Percentiles rank a stretch among this genome's conserved stretches.
Evolutionary conservation across 768 basidiomycete genomes (phyloP).

Genomic region (Boletus rubescentipes): DNA sequence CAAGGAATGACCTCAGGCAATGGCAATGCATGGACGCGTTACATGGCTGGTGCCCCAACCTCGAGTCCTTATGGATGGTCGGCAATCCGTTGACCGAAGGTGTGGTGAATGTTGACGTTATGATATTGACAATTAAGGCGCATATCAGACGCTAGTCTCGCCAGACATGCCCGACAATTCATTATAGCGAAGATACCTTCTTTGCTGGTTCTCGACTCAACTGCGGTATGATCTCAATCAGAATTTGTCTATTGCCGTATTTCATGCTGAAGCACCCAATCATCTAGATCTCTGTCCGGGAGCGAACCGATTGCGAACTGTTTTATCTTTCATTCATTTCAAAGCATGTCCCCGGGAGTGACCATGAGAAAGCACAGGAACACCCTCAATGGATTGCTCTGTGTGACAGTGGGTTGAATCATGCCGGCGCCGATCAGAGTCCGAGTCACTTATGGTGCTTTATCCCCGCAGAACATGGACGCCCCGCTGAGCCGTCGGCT

Average conservation of each 20-base stretch:
- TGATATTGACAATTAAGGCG: slow-evolving; percentile 1
- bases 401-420: slow-evolving; percentile 50
- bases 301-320: slow-evolving; percentile 78
- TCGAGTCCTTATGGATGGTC: slow-evolving; percentile 58
- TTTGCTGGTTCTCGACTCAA: slow-evolving; percentile 62
- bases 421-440: neutral
- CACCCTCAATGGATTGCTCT: slow-evolving; percentile 70
- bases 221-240: slow-evolving; percentile 43
- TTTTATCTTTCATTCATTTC: slow-evolving; percentile 74
- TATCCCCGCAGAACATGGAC: slow-evolving; percentile 53
- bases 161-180: slow-evolving; percentile 52
- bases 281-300: slow-evolving; percentile 61
- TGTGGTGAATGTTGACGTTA: slow-evolving; percentile 23
- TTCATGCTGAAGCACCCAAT: slow-evolving; percentile 8
- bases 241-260: neutral
- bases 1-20: slow-evolving; percentile 52
- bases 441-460: neutral
- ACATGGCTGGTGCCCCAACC: slow-evolving; percentile 62
- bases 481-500: slow-evolving; percentile 38
- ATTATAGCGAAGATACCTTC: slow-evolving; percentile 67
- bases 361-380: slow-evolving; percentile 42
- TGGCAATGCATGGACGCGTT: slow-evolving; percentile 71
- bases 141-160: slow-evolving; percentile 36
- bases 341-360: slow-evolving; percentile 40
- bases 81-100: slow-evolving; percentile 67